These are phyloP conservation scores for Talaromyces adpressus DNA, from an alignment of 495 filamentous ascomycete species.

Conservation along the genomic window DNA sequence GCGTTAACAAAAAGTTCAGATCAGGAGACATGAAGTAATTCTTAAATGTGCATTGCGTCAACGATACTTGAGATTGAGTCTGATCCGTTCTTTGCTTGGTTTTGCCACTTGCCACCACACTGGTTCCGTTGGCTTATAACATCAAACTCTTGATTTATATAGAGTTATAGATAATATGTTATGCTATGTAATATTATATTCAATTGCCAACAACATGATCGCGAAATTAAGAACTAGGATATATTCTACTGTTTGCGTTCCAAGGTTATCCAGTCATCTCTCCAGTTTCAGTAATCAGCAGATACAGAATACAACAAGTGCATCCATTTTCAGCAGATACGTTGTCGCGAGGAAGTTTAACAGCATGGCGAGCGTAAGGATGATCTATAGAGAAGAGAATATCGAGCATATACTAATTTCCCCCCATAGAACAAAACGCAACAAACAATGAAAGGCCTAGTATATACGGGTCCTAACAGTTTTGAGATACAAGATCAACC, in stretches of 20 bases:
- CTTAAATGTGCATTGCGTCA: neutral
- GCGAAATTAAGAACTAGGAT: neutral
- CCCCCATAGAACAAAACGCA: neutral
- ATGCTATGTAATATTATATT: neutral
- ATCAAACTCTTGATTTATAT: neutral
- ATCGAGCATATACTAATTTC: neutral
- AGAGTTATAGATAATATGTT: neutral
- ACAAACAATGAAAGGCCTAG: constrained; percentile 21
- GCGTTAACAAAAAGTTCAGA: too few species aligned
- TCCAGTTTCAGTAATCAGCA: neutral
- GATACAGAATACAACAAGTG: neutral
- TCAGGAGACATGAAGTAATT: too few species aligned
- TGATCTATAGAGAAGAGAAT: neutral
- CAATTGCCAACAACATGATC: neutral
- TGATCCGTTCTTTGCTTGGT: neutral
- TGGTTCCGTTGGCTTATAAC: too few species aligned
- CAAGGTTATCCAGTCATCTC: neutral
- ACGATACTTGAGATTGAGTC: neutral
- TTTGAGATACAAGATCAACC: constrained; percentile 39
- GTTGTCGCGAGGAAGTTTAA: neutral
- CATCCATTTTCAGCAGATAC: neutral
- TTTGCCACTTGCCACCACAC: neutral
- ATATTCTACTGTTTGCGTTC: neutral
- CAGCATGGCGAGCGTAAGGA: neutral
- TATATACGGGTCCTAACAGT: constrained; percentile 12